Base-by-base conservation (phyloP, 2,329 filamentous ascomycete species). In the Podosphaera fusca region DNA sequence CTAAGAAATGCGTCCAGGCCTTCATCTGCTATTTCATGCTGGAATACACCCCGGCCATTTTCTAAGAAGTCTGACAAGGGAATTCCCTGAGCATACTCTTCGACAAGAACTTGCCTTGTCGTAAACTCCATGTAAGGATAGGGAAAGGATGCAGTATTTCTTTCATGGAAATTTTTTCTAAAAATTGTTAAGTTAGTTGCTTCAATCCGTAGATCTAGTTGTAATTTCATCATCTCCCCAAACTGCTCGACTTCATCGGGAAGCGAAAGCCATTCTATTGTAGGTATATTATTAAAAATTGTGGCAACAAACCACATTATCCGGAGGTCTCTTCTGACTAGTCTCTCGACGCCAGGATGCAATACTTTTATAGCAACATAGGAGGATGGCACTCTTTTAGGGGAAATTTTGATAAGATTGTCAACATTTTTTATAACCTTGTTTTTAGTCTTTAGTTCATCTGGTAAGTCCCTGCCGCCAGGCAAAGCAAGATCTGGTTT, bases 211-310 rank as follows among this genome's bases (percentile, higher is more conserved):
- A 98, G 75, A 69, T 98, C 92, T 2, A 98, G 75, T 68, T 98
- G 92, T n/a, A 96, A 74, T 64, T 84, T 84, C 92, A 98, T 98
- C 92, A 98, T 98, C 67, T 94, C 85, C 31, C 89, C 90, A 66
- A 98, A 98, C 65, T 96, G 88, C 12, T 76, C 71, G 2, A 96
- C 92, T 68, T 98, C 92, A 63, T 95, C 90, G 0, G 92, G 92
- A 7, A 98, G 79, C 0, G 90, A 95, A 4, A 98, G 75, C 92
- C 92, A 98, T 69, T 96, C 87, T 66, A 98, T 92, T 0, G 89
- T 95, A 0, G 92, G 92, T 36, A 98, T 84, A 1, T 78, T 72
- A 69, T 96, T 94, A 63, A 98, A 81, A 4, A 85, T 66, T 0
- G 79, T 76, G 14, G 92, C 92, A 66, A 98, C 95, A 71, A 94